phyloP scores from a whole-genome alignment of 2,329 filamentous ascomycete species.

The Chaetomium olivaceum region DNA sequence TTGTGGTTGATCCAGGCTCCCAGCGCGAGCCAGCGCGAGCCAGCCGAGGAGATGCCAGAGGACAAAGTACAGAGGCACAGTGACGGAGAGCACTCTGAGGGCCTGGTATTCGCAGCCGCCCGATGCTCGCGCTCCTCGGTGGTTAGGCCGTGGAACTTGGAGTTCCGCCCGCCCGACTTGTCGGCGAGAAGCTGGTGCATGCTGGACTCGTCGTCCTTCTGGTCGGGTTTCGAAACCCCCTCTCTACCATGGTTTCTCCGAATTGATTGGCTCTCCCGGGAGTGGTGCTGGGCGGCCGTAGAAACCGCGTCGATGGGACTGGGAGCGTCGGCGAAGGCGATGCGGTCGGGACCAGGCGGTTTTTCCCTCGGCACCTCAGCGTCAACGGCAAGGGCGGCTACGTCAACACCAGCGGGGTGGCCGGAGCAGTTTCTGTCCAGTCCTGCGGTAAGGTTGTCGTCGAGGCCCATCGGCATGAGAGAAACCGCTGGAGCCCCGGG shows the following conservation, averaged over 20 bases:
- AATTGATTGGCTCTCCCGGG: conserved; percentile 8
- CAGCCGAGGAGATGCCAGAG: conserved; percentile 60
- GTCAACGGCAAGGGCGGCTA: background rate
- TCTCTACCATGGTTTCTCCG: conserved; percentile 11
- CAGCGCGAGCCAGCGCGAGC: conserved; percentile 61
- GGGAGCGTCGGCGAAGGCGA: conserved; percentile 31
- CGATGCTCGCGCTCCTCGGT: conserved; percentile 54
- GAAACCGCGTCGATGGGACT: conserved; percentile 15
- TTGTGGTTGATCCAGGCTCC: conserved; percentile 60
- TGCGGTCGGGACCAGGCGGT: conserved; percentile 15
- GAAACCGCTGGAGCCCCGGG: conserved; percentile 28
- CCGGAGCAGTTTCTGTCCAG: background rate
- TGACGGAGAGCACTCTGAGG: conserved; percentile 56
- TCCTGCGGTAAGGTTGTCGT: background rate
- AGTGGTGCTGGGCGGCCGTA: conserved; percentile 12
- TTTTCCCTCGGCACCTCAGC: background rate
- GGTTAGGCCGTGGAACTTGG: conserved; percentile 55
- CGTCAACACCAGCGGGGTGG: background rate
- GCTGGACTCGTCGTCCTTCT: conserved; percentile 25
- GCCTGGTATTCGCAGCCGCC: conserved; percentile 67
- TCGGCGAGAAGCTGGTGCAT: conserved; percentile 40
- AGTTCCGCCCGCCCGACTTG: conserved; percentile 51
- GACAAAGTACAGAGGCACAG: conserved; percentile 62
- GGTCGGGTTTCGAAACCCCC: background rate
- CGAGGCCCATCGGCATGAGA: conserved; percentile 23